Evolutionary conservation across 306 rosid genomes (phyloP).

Genomic region (Corylus heterophylla): DNA sequence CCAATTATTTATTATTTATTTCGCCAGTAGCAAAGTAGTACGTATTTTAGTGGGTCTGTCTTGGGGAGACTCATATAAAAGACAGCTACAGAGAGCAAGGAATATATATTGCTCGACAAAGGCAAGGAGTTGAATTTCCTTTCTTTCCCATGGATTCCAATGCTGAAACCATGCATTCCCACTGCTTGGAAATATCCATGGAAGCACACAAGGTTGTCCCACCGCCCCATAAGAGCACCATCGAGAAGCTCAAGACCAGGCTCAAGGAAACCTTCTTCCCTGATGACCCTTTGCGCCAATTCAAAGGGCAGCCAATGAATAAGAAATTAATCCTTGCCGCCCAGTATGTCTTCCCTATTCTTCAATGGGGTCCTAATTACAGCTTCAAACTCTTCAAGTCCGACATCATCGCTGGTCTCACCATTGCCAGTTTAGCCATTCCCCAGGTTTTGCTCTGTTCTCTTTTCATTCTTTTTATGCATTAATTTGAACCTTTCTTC

Average conservation of each 20-base stretch:
- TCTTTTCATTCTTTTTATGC: not conserved
- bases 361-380: slow-evolving; percentile 87
- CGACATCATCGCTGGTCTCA: slow-evolving; percentile 88
- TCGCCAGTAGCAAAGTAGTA: not conserved
- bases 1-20: not conserved
- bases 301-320: slow-evolving; percentile 62
- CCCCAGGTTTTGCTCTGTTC: slow-evolving; percentile 64
- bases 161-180: slow-evolving; percentile 27
- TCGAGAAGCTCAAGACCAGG: slow-evolving; percentile 47
- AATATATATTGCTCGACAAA: slow-evolving; percentile 17
- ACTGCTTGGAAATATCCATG: slow-evolving; percentile 50
- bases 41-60: slow-evolving; percentile 24
- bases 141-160: slow-evolving; percentile 19
- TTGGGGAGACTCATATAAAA: not conserved
- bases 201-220: slow-evolving; percentile 75
- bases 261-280: slow-evolving; percentile 91
- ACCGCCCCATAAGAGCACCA: slow-evolving; percentile 64
- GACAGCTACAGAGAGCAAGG: not conserved
- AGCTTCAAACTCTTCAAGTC: slow-evolving; percentile 71
- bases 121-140: not conserved
- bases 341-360: slow-evolving; percentile 82
- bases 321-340: slow-evolving; percentile 60
- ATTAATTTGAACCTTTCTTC: slow-evolving; percentile 1
- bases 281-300: slow-evolving; percentile 91
- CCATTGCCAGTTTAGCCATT: slow-evolving; percentile 96